These are phyloP conservation scores for Quercus alba DNA, from an alignment of 306 rosid genomes.

Conservation along the genomic window DNA sequence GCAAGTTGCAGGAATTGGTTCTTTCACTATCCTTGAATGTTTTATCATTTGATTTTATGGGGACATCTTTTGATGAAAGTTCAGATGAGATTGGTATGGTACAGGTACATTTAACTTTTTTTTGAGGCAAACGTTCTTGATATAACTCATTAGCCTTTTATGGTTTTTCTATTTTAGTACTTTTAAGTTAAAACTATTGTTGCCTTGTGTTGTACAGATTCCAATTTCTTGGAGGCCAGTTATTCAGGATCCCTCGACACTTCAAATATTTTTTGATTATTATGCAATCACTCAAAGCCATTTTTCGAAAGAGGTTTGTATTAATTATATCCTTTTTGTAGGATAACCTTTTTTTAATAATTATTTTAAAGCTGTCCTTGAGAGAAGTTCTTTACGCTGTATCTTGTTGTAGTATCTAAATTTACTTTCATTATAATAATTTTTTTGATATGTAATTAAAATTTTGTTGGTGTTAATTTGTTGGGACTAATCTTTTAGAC, in stretches of 20 bases:
- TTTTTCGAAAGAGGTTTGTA: slow-evolving; percentile 46
- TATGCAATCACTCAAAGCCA: slow-evolving; percentile 37
- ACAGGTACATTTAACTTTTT: slow-evolving; percentile 34
- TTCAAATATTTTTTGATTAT: slow-evolving; percentile 49
- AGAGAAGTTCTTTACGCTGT: too few relatives aligned
- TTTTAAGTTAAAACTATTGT: slow-evolving; percentile 11
- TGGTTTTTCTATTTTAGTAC: slow-evolving; percentile 8
- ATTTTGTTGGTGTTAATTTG: too few relatives aligned
- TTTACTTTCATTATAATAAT: too few relatives aligned
- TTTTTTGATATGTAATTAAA: too few relatives aligned
- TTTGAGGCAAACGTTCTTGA: not conserved
- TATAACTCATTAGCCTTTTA: not conserved
- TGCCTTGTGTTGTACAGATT: slow-evolving; percentile 21
- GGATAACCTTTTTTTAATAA: not conserved
- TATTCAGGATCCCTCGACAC: slow-evolving; percentile 39
- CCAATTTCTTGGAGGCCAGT: slow-evolving; percentile 40
- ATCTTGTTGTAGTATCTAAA: too few relatives aligned
- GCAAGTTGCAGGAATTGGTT: slow-evolving; percentile 47
- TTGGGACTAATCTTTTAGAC: too few relatives aligned
- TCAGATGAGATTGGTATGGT: slow-evolving; percentile 52
- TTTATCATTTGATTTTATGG: slow-evolving; percentile 50
- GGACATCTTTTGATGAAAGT: slow-evolving; percentile 48
- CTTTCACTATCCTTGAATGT: slow-evolving; percentile 36
- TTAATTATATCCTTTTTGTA: not conserved
- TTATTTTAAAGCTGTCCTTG: not conserved